phyloP scores from a whole-genome alignment of 768 basidiomycete species.

The Mycena vulgaris region DNA sequence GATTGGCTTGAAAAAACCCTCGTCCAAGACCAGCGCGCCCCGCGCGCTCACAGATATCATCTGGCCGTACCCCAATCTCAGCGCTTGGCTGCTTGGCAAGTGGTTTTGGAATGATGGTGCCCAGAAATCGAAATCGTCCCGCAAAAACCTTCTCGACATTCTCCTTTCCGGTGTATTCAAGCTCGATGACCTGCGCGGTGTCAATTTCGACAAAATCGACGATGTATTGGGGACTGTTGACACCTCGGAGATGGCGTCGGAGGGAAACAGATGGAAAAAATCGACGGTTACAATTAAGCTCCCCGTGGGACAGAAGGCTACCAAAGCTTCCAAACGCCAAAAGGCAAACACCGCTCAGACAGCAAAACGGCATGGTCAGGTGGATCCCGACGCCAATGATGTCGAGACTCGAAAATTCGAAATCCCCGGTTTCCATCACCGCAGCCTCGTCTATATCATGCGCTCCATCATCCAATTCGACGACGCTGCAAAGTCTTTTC shows the following conservation, averaged over 20 bases:
- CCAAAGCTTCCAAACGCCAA: conserved; percentile 33
- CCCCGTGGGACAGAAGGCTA: conserved; percentile 42
- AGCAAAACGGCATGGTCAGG: conserved; percentile 19
- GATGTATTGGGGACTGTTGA: conserved; percentile 25
- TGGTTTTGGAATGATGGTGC: conserved; percentile 41
- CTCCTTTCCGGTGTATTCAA: conserved; percentile 33
- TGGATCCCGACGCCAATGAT: conserved; percentile 29
- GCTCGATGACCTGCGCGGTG: conserved; percentile 35
- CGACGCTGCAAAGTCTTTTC: conserved; percentile 39
- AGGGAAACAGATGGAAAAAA: conserved; percentile 43
- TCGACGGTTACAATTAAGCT: conserved; percentile 41
- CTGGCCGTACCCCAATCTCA: conserved; percentile 43
- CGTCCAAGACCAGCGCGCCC: not conserved
- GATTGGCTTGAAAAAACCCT: conserved; percentile 11
- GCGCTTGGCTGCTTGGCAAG: conserved; percentile 42
- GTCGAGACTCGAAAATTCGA: conserved; percentile 36
- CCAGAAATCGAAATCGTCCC: conserved; percentile 31
- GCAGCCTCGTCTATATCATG: conserved; percentile 37
- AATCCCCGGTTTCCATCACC: conserved; percentile 41
- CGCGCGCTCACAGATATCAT: conserved; percentile 32
- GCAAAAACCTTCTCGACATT: conserved; percentile 35
- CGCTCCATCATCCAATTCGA: conserved; percentile 28
- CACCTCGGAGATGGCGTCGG: conserved; percentile 32
- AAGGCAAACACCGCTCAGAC: conserved; percentile 27
- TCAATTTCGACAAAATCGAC: conserved; percentile 45